Evolutionary conservation across 1,139 yeast genomes (phyloP).

Genomic region (Geotrichum reessii): DNA sequence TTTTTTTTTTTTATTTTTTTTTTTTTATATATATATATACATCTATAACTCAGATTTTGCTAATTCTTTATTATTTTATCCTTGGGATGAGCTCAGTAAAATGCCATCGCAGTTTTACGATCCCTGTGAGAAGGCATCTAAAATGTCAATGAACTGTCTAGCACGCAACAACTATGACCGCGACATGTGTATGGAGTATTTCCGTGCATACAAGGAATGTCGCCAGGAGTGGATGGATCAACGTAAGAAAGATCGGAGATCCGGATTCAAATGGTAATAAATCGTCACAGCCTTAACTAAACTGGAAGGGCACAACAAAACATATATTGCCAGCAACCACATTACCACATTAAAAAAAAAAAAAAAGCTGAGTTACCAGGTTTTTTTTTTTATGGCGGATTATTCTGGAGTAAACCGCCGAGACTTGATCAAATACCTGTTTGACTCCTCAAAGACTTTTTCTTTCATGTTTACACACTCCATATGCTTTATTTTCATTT

Average conservation of each 20-base stretch:
- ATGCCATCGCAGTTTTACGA: slow-evolving; percentile 82
- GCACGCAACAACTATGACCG: slow-evolving; percentile 71
- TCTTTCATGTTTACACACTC: too few species aligned
- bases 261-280: slow-evolving; percentile 21
- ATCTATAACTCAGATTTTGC: too few species aligned
- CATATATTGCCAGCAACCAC: too few species aligned
- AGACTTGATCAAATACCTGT: too few species aligned
- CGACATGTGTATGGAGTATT: slow-evolving; percentile 73
- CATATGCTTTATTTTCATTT: too few species aligned
- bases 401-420: too few species aligned
- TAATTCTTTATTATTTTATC: too few species aligned
- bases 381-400: too few species aligned
- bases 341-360: not conserved
- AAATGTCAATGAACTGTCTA: slow-evolving; percentile 78
- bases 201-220: slow-evolving; percentile 90
- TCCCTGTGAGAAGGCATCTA: slow-evolving; percentile 86
- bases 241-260: slow-evolving; percentile 19
- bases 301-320: too few species aligned
- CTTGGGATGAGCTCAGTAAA: slow-evolving; percentile 36
- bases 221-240: slow-evolving; percentile 60
- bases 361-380: too few species aligned
- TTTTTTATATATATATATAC: not conserved
- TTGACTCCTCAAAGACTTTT: too few species aligned
- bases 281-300: too few species aligned
- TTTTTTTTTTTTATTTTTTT: not conserved